Percentiles rank a stretch among this genome's conserved stretches.
Conservation (phyloP, 768 basidiomycete genomes). For the Xerocomus potaroensis region DNA sequence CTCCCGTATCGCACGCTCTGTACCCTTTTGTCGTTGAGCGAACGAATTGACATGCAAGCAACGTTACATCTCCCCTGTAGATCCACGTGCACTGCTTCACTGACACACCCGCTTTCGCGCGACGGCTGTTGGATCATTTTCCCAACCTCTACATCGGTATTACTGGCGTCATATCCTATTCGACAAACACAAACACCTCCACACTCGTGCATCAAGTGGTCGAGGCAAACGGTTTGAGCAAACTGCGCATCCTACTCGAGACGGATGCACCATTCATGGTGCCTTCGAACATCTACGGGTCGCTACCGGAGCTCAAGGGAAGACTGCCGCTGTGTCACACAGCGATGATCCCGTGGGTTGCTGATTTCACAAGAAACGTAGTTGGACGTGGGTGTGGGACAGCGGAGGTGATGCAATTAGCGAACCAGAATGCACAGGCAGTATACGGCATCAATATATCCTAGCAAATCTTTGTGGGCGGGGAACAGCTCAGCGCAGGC, state of each 20-base stretch:
- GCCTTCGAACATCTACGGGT: conserved; percentile 64
- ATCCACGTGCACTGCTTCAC: conserved; percentile 91
- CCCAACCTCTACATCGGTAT: conserved; percentile 82
- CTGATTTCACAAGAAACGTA: conserved; percentile 61
- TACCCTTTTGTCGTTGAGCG: no score
- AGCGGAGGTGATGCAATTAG: conserved; percentile 54
- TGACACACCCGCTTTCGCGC: conserved; percentile 71
- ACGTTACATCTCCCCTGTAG: conserved; percentile 33
- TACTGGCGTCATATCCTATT: conserved; percentile 81
- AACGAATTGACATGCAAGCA: no score
- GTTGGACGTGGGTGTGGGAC: conserved; percentile 45
- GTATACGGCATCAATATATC: conserved; percentile 47
- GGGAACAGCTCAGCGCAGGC: no score
- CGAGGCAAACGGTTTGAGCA: conserved; percentile 16
- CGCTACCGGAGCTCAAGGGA: conserved; percentile 49
- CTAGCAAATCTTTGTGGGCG: no score
- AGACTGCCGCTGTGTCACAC: conserved; percentile 70
- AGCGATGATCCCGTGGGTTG: conserved; percentile 85
- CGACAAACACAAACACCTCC: conserved; percentile 70
- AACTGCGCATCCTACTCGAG: conserved; percentile 61
- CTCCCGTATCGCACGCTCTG: background rate
- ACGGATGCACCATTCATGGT: conserved; percentile 90
- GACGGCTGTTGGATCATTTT: conserved; percentile 68
- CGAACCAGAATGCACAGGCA: conserved; percentile 57
- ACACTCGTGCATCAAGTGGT: conserved; percentile 57